Evolutionary conservation across 2,329 filamentous ascomycete genomes (phyloP), one percentile per base, ranked within the genome.

Genomic region (Pseudogymnoascus verrucosus): DNA sequence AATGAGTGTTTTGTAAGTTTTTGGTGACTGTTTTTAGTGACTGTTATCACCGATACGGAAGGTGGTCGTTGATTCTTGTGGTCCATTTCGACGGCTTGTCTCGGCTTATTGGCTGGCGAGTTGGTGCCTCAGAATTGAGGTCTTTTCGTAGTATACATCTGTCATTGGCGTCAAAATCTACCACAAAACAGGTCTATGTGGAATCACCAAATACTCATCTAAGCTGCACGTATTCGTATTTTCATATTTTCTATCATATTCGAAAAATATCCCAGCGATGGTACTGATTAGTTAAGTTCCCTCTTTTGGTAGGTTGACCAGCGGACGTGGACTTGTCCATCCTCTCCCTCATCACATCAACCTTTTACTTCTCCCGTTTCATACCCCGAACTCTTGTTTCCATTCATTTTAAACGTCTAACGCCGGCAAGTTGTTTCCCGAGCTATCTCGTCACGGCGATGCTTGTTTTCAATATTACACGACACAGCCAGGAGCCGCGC

Each of bases 21-120:
- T 34, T 11, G 28, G 28, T 57, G 51, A 31, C 51, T 34, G 28
- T 36, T 57, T 57, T 34, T 11, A 16, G 51, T 57, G 51, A 31
- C 28, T 34, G 31, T 57, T 57, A 57, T 57, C 51, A 57, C 51
- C 51, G 28, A 57, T 57, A 57, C 51, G 51, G 51, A 57, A 57
- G 51, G 51, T 57, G 51, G 51, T 34, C 28, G 28, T 57, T 57
- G 10, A 4, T 57, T 34, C 16, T 10, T 14, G 51, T 57, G 10
- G 16, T 34, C 51, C 28, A 57, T 14, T 19, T 34, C n/a, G 7
- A 34, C 51, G 51, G 51, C 16, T 57, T 34, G 51, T 11, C 28
- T 57, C 51, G 51, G 51, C 51, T 57, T 57, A 57, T 36, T 57
- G 28, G 51, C 28, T 36, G 51, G 51, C 28, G 16, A 34, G 47